Conservation (phyloP, 2,329 filamentous ascomycete genomes). For the Pleomassaria siparia region DNA sequence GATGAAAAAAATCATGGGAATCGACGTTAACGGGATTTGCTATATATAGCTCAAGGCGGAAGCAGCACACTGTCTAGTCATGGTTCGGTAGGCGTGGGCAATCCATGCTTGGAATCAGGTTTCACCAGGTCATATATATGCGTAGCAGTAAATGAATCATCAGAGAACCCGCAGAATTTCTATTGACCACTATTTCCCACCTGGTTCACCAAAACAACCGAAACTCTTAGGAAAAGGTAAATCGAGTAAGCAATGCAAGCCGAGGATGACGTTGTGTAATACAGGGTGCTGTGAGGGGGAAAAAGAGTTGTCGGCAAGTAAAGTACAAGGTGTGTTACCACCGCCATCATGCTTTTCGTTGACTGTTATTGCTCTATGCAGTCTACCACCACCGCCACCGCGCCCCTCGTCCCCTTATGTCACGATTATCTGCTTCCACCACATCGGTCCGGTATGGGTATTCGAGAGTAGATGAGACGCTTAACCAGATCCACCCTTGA, state of each 20-base stretch:
- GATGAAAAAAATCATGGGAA: too few relatives aligned
- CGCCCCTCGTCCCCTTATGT: slow-evolving; percentile 30
- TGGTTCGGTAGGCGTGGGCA: too few relatives aligned
- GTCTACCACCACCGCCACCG: slow-evolving; percentile 29
- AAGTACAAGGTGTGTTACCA: slow-evolving; percentile 47
- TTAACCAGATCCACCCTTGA: slow-evolving; percentile 66
- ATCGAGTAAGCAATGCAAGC: slow-evolving; percentile 43
- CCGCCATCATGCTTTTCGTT: slow-evolving; percentile 45
- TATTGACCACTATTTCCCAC: slow-evolving; percentile 42
- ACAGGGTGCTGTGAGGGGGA: slow-evolving; percentile 33
- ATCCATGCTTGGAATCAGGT: not conserved
- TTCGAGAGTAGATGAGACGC: slow-evolving; percentile 35
- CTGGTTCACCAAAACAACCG: slow-evolving; percentile 38
- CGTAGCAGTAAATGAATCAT: slow-evolving; percentile 9
- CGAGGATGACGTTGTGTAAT: slow-evolving; percentile 41
- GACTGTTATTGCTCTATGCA: slow-evolving; percentile 42
- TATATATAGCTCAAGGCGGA: too few relatives aligned
- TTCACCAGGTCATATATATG: slow-evolving; percentile 13
- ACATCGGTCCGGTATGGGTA: slow-evolving; percentile 39
- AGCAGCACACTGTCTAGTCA: not conserved
- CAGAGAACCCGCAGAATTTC: slow-evolving; percentile 36
- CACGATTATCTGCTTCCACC: slow-evolving; percentile 38
- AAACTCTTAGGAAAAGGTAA: slow-evolving; percentile 34
- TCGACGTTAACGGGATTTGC: too few relatives aligned
- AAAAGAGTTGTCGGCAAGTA: slow-evolving; percentile 42